Evolutionary conservation across 2,329 filamentous ascomycete species (phyloP), one percentile per base, ranked within the genome.

Genomic region (Rhynchosporium secalis): DNA sequence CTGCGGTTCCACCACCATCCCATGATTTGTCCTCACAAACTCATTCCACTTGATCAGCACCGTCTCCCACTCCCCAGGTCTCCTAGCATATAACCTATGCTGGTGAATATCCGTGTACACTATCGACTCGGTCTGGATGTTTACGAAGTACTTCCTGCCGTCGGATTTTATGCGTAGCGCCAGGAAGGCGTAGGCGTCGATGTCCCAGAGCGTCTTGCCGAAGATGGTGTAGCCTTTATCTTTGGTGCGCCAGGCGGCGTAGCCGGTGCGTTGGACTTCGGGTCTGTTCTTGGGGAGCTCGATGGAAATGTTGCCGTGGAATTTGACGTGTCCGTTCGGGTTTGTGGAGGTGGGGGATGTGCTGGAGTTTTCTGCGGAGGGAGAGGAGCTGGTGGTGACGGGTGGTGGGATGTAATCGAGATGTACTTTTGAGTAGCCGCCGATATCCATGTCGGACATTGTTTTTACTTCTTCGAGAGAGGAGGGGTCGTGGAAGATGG

Each of bases 91-190:
- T 4, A 99, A 78, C 56, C 95, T 83, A 76, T 99, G 95, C 75
- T 99, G 95, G 76, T 98, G 95, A 66, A 99, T 81, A 75, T 99
- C 95, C n/a, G 92, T 94, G 10, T 92, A 90, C 54, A 96, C 91
- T 60, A 99, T 88, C 1, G 90, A 91, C 73, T 99, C 94, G 3
- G 93, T 96, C 79, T 98, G 95, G 15, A 99, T 80, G 76, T 99
- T 99, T 72, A 99, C 86, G 62, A 96, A 91, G 79, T 98, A 99
- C 71, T 91, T 89, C 63, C 95, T 83, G 15, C 92, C 93, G 73
- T 98, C 95, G 3, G 91, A 94, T 75, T 92, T 95, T 70, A 99
- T 83, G 13, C 93, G 88, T 72, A 99, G 77, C 0, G 92, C 94
- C 9, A 99, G 86, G 76, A 92, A 97, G 12, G 83, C 79, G 77